Percentiles rank a stretch among this genome's conserved stretches.
phyloP scores from a whole-genome alignment of 805 yeast genomes.

The Saccharomycopsis malanga region DNA sequence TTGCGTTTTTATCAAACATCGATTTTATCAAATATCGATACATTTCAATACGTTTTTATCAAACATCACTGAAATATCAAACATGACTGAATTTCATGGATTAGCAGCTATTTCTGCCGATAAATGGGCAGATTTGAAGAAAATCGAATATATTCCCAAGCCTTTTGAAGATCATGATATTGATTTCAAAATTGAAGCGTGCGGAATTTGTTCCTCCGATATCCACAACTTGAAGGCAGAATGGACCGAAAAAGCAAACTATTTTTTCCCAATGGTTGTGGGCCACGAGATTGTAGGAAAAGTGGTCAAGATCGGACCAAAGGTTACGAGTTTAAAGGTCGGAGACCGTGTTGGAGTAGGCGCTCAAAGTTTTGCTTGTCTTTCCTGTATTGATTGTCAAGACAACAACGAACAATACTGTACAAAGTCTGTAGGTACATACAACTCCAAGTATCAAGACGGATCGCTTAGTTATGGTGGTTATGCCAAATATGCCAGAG shows the following conservation, averaged over 20 bases:
- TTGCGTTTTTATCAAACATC: too few relatives aligned
- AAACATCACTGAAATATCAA: too few relatives aligned
- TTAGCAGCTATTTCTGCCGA: constrained; percentile 44
- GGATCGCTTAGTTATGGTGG: constrained; percentile 59
- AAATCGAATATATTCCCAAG: constrained; percentile 13
- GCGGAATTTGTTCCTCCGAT: constrained; percentile 66
- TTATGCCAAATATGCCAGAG: constrained; percentile 58
- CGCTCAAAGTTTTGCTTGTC: constrained; percentile 58
- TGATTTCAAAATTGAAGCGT: constrained; percentile 51
- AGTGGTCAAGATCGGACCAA: constrained; percentile 52
- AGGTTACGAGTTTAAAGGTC: constrained; percentile 41
- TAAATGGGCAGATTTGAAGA: constrained; percentile 16
- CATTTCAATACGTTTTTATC: too few relatives aligned
- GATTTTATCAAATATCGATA: too few relatives aligned
- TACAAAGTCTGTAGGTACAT: constrained; percentile 41
- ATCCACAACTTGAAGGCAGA: constrained; percentile 16
- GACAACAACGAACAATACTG: constrained; percentile 53
- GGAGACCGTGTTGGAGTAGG: constrained; percentile 83
- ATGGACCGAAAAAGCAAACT: constrained; percentile 10
- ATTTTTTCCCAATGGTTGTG: constrained; percentile 31
- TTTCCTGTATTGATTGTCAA: constrained; percentile 53
- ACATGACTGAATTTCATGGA: constrained; percentile 43
- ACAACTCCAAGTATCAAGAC: constrained; percentile 39
- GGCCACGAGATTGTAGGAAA: constrained; percentile 66
- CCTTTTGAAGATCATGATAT: constrained; percentile 33